Base-by-base conservation (phyloP, 2,329 filamentous ascomycete species). In the Verticillium dahliae region DNA sequence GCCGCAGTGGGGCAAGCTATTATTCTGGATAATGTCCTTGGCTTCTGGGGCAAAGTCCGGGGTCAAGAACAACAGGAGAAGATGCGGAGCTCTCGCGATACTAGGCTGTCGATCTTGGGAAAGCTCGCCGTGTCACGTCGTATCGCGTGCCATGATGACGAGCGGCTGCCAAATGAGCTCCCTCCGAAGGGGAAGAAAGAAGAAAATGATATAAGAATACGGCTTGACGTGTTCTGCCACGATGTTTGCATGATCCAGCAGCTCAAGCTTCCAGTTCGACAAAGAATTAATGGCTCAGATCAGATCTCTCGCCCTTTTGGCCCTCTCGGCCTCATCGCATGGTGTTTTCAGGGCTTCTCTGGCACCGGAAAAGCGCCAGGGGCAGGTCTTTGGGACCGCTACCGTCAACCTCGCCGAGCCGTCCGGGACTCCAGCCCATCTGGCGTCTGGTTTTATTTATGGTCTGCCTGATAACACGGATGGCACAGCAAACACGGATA, bases 371-470 rank as follows among this genome's bases (percentile, higher is more conserved):
- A 57, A 38, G 11, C 56, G 56, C 22, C 55, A 57, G 15, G 55
- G 34, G n/a, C n/a, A 57, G 34, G 34, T 39, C 34, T 35, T 37
- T 15, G 56, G 56, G 11, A 57, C 56, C 14, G 56, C 56, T n/a
- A 57, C 56, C 7, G 56, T 57, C 9, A 57, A 31, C 34, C 35
- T 57, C 11, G 56, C 56, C 14, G 33, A 57, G 56, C 56, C 56
- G 11, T 57, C 56, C 13, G 56, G 56, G 15, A 22, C 33, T 1
- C 56, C 56, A 7, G 56, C 35, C 9, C 56, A 57, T 22, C 57
- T 63, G 7, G 63, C 56, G 5, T 63, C 63, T 6, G 63, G 63
- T 14, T 62, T 65, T 50, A 65, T 63, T 37, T 65, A 65, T 27
- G 62, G 63, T 1, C 61, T 45, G 3, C 63, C 63, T n/a, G 63